Evolutionary conservation across 306 rosid genomes (phyloP).

Genomic region (Ormosia semicastrata): DNA sequence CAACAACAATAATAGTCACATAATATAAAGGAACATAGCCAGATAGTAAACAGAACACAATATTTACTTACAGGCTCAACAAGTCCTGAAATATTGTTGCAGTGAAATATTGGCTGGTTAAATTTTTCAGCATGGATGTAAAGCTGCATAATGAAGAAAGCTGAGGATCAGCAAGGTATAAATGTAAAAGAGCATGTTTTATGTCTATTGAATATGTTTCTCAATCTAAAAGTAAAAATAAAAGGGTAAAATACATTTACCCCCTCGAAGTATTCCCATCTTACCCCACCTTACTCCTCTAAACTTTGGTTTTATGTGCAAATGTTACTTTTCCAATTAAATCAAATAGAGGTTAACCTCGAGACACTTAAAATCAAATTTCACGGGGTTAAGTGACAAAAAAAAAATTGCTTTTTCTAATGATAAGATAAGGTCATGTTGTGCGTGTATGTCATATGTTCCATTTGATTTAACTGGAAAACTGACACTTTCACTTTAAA

Average conservation of each 20-base stretch:
- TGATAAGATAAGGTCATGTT: no score
- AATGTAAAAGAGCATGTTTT: not conserved
- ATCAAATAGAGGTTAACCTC: not conserved
- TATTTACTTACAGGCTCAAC: slow-evolving; percentile 86
- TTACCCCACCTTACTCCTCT: not conserved
- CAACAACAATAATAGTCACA: not conserved
- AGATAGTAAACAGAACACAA: not conserved
- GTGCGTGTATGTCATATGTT: no score
- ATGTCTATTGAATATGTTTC: not conserved
- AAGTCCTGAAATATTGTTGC: slow-evolving; percentile 92
- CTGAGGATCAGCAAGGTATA: not conserved
- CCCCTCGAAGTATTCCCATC: not conserved
- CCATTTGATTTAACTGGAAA: no score
- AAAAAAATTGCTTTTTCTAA: not conserved
- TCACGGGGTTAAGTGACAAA: not conserved
- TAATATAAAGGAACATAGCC: not conserved
- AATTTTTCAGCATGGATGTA: slow-evolving; percentile 76
- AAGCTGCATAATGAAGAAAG: slow-evolving; percentile 58
- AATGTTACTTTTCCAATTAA: not conserved
- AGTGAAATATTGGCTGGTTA: slow-evolving; percentile 92
- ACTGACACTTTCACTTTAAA: no score
- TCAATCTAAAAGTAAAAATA: not conserved
- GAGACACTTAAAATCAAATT: not conserved
- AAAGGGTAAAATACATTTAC: not conserved
- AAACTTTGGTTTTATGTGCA: not conserved